Base-by-base conservation (phyloP, 768 basidiomycete species). In the Artomyces pyxidatus region DNA sequence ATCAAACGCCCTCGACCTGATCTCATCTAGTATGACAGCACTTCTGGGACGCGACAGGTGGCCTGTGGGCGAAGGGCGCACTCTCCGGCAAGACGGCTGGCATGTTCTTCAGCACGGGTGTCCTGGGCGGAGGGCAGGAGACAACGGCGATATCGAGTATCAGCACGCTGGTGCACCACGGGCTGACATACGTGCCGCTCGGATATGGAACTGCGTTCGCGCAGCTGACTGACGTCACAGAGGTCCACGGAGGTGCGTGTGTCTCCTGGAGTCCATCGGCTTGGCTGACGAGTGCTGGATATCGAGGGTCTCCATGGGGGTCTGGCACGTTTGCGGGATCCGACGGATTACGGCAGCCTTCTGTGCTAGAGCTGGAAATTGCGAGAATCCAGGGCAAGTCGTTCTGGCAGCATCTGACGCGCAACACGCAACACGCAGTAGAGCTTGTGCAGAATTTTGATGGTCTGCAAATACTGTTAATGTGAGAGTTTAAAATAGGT, bases 41-140 rank as follows among this genome's bases (percentile, higher is more conserved):
- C 0, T 85, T 92, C 69, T 89, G 87, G 80, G 88, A 90, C 59
- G 65, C 77, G 6, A 89, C 88, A 12, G 87, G 88, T 50, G 58
- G 65, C 6, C 72, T 87, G 23, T 89, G 87, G 87, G 58, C 50
- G 0, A 27, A 50, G 0, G 83, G 88, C 21, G 71, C 66, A 6
- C 71, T 92, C 40, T 65, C 71, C 21, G 89, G 88, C 58, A 94
- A 93, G 64, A 83, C 83, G 58, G 89, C 77, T 2, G 75, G 82
- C 19, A 66, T 81, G 39, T 92, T 91, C 71, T 79, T 88, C 50
- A 83, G 83, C 16, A 82, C 85, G 1, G 81, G 75, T 0, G 69
- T 73, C 23, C 77, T 73, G 14, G 88, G 88, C 45, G 88, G 89
- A 49, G 90, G 90, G 19, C 88, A 91, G 59, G 82, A 82, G 59